Evolutionary conservation across 139 green algal genomes (phyloP), one percentile per base, ranked within the genome.

Genomic region (Chlorella sp.): DNA sequence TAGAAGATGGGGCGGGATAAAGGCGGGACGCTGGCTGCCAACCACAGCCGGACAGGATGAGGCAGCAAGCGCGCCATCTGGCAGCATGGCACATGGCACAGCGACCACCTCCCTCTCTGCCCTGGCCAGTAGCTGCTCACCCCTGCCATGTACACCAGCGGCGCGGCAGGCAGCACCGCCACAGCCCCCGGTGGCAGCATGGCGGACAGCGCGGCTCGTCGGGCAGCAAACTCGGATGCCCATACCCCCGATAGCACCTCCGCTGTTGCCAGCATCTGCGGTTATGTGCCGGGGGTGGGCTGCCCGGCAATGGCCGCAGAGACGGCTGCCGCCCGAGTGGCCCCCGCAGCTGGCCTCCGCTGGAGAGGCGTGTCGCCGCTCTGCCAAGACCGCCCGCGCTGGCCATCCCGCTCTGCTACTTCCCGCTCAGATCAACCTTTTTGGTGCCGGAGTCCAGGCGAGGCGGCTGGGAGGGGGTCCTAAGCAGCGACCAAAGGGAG

Each of bases 211-310:
- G 73, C 76, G 16, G 85, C 37, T 3, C 96, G 93, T 24, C 96
- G 90, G 9, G 64, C 76, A 7, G 81, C 81, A 73, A 96, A 96
- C 90, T 98, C 96, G 1, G 39, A 75, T 0, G 89, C 87, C 1
- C 87, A 36, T 1, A 98, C 84, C 0, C 95, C 95, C 53, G 96
- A 94, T 1, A 89, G 90, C 0, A 98, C 81, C 80, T 98, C 94
- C 11, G 92, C 91, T 0, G 75, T n/a, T 19, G 14, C 24, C 37
- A 92, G 42, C 71, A 92, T 37, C 15, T 96, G 85, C 2, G 94
- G 94, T 57, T 96, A 94, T 0, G 94, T 95, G 24, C 89, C 84
- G 34, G 91, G 90, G 0, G 89, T 95, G 19, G 94, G 94, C 83
- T 96, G 94, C 7, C 94, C 94, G 22, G 91, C 83, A 3, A 93